These are phyloP conservation scores for Camellia granthamiana DNA, from an alignment of 148 eudicot species.

Conservation along the genomic window DNA sequence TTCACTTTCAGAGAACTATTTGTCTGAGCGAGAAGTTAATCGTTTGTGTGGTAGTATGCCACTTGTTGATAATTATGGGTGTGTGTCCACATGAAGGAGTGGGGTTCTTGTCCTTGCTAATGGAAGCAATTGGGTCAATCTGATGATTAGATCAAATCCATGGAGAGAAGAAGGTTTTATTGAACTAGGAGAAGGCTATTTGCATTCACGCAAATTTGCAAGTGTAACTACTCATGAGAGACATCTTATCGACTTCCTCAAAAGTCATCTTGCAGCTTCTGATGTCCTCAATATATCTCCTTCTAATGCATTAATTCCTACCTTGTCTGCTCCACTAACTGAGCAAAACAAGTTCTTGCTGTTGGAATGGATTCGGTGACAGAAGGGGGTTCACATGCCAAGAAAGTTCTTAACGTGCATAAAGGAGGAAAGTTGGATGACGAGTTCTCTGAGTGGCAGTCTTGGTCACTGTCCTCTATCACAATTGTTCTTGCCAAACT, in stretches of 20 bases:
- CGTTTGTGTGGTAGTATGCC: conserved; percentile 38
- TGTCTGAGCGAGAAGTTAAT: conserved; percentile 15
- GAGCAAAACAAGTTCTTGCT: conserved; percentile 45
- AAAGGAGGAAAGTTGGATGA: conserved; percentile 50
- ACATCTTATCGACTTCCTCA: conserved; percentile 38
- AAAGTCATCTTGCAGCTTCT: conserved; percentile 31
- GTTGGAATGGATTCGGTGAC: conserved; percentile 50
- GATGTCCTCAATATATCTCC: conserved; percentile 60
- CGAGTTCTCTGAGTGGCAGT: conserved; percentile 44
- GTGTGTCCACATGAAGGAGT: conserved; percentile 12
- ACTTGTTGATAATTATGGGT: conserved; percentile 38
- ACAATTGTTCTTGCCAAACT: conserved; percentile 41
- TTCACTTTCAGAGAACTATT: conserved; percentile 2
- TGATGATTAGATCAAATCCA: conserved; percentile 56
- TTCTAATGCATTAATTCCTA: conserved; percentile 43
- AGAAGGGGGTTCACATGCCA: conserved; percentile 31
- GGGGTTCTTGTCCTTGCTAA: conserved; percentile 56
- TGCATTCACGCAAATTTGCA: conserved; percentile 29
- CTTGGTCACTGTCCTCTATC: conserved; percentile 43
- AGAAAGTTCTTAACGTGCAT: conserved; percentile 39
- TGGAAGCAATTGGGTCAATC: conserved; percentile 58
- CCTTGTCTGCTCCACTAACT: conserved; percentile 40
- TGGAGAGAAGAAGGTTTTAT: conserved; percentile 45
- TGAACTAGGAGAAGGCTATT: conserved; percentile 53
- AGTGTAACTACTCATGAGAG: conserved; percentile 23